A percentile compares a stretch with the other conserved stretches of the same genome.
phyloP scores from a whole-genome alignment of 306 rosid species.

The Urtica urens region DNA sequence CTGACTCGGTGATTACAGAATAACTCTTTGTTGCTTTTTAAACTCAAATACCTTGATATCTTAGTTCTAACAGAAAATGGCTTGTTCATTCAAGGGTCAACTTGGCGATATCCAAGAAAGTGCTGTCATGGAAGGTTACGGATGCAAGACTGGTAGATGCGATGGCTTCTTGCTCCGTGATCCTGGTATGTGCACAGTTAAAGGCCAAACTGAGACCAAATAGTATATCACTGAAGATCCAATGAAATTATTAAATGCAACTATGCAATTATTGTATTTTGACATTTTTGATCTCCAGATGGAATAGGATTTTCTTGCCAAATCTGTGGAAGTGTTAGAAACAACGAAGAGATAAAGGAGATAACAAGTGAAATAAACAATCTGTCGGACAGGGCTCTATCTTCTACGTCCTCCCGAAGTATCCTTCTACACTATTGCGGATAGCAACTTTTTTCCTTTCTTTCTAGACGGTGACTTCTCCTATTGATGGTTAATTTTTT shows the following conservation, averaged over 20 bases:
- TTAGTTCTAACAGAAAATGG: conserved; percentile 16
- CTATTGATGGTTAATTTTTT: too few species aligned
- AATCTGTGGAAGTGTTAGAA: conserved; percentile 54
- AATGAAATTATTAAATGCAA: too few species aligned
- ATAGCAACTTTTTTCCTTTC: neutral
- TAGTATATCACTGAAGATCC: too few species aligned
- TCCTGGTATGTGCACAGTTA: conserved; percentile 42
- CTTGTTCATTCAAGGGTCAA: conserved; percentile 54
- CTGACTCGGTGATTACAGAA: neutral
- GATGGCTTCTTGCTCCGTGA: conserved; percentile 68
- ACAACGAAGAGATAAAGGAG: conserved; percentile 52
- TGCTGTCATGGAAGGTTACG: conserved; percentile 78
- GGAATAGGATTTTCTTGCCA: conserved; percentile 64
- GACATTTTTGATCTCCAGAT: conserved; percentile 32
- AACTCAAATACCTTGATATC: conserved; percentile 4
- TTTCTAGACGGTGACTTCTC: neutral
- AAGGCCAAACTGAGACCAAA: neutral
- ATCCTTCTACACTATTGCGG: conserved; percentile 39
- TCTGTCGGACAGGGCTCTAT: conserved; percentile 39
- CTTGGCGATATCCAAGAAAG: conserved; percentile 57
- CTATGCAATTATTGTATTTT: neutral
- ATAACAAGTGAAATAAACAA: conserved; percentile 48
- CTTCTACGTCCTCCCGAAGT: conserved; percentile 32
- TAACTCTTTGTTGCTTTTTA: conserved; percentile 2
- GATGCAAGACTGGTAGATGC: conserved; percentile 59